Evolutionary conservation across 73 alveolate genomes (phyloP).

Genomic region (Durusdinium trenchii): DNA sequence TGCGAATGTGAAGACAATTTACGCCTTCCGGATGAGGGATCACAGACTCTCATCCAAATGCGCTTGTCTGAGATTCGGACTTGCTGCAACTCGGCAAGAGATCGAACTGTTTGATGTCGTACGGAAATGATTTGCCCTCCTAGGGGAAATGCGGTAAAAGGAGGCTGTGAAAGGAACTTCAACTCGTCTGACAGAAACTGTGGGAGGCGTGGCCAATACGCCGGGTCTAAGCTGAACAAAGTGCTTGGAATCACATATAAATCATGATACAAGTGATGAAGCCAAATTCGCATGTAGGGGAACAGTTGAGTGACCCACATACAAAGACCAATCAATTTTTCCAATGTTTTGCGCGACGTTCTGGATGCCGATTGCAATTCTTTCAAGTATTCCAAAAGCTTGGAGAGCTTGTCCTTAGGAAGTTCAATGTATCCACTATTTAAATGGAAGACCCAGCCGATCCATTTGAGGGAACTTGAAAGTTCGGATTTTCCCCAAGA

Average conservation of each 20-base stretch:
- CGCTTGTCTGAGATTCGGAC: not conserved
- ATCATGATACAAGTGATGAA: not conserved
- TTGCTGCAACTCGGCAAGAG: not conserved
- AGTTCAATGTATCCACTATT: not conserved
- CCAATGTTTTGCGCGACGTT: not conserved
- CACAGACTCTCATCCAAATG: not conserved
- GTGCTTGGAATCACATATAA: not conserved
- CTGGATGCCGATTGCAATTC: not conserved
- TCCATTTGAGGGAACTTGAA: not conserved
- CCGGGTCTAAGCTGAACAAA: not conserved
- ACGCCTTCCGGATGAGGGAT: not conserved
- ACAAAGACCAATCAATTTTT: not conserved
- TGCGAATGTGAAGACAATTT: not conserved
- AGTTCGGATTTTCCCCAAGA: not conserved
- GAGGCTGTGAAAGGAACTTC: not conserved
- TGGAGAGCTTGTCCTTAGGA: not conserved
- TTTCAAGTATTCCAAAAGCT: not conserved
- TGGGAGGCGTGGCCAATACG: not conserved
- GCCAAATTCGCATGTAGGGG: not conserved
- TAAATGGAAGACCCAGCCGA: not conserved
- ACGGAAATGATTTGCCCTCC: not conserved
- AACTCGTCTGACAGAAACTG: not conserved
- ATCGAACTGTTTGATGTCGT: not conserved
- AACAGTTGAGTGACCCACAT: constrained; percentile 6
- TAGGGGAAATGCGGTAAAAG: not conserved